These are phyloP conservation scores for Pyrenochaeta sp. DNA, from an alignment of 2,329 filamentous ascomycete species.

Conservation along the genomic window DNA sequence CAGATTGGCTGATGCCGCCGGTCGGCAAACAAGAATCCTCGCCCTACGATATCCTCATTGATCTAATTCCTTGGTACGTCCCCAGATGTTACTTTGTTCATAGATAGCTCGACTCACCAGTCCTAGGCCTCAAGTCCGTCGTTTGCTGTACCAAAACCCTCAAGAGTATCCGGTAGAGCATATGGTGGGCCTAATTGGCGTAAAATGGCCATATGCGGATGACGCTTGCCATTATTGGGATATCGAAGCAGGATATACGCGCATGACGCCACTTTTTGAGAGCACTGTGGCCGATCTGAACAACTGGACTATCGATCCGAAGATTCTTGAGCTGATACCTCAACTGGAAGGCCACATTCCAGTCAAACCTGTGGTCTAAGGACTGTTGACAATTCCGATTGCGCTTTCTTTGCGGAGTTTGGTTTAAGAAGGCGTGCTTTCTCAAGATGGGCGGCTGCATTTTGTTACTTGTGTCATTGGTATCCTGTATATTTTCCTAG, in stretches of 20 bases:
- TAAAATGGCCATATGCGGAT: slow-evolving; percentile 47
- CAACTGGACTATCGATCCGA: slow-evolving; percentile 46
- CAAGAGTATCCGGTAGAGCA: slow-evolving; percentile 37
- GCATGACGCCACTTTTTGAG: slow-evolving; percentile 46
- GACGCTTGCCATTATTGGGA: slow-evolving; percentile 50
- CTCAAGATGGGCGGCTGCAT: not conserved
- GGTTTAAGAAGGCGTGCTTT: slow-evolving; percentile 4
- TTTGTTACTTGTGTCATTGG: not conserved
- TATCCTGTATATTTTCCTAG: slow-evolving; percentile 4
- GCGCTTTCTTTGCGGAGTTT: slow-evolving; percentile 10
- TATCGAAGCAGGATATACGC: slow-evolving; percentile 43
- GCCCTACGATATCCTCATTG: slow-evolving; percentile 44
- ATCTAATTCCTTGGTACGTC: slow-evolving; percentile 47
- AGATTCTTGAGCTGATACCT: slow-evolving; percentile 44
- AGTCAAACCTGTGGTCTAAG: slow-evolving; percentile 22
- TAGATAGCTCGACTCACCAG: slow-evolving; percentile 18
- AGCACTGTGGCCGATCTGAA: slow-evolving; percentile 42
- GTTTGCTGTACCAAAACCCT: slow-evolving; percentile 43
- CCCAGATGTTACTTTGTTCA: too few species aligned
- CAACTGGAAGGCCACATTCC: slow-evolving; percentile 44
- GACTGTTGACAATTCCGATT: not conserved
- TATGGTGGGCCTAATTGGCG: slow-evolving; percentile 39
- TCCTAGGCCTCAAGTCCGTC: slow-evolving; percentile 44
- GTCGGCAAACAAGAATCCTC: slow-evolving; percentile 39
- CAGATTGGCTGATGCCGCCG: slow-evolving; percentile 46